These are phyloP conservation scores for Brassica carinata DNA, from an alignment of 345 rosid species.

Conservation along the genomic window DNA sequence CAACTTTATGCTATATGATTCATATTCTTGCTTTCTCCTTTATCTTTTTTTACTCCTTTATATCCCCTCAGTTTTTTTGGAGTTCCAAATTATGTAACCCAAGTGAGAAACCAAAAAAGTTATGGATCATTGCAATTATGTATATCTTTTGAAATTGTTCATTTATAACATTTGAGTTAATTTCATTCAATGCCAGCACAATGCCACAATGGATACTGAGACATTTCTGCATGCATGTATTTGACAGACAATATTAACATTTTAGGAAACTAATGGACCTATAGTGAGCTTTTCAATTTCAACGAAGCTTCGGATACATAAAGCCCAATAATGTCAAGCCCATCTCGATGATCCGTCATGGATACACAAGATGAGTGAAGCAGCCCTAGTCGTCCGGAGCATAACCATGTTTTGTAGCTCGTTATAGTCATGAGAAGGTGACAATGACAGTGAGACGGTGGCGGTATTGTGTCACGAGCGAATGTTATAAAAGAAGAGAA, in stretches of 20 bases:
- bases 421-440: too few species aligned
- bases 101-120: not conserved
- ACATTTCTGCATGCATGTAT: not conserved
- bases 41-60: not conserved
- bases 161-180: not conserved
- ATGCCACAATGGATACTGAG: not conserved
- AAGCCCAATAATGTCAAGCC: constrained; percentile 4
- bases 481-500: too few species aligned
- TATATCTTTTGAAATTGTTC: not conserved
- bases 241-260: not conserved
- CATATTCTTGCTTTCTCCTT: not conserved
- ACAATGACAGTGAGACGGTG: too few species aligned
- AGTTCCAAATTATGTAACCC: constrained; percentile 12
- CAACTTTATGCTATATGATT: constrained; percentile 6
- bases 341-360: not conserved
- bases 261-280: not conserved
- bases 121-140: not conserved
- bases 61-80: constrained; percentile 11
- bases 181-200: not conserved
- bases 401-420: too few species aligned
- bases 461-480: too few species aligned
- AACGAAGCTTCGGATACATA: not conserved
- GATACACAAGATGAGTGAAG: too few species aligned
- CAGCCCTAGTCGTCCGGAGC: too few species aligned
- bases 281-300: not conserved